Conservation (phyloP, 495 filamentous ascomycete genomes). For the Penicillium paradoxum region DNA sequence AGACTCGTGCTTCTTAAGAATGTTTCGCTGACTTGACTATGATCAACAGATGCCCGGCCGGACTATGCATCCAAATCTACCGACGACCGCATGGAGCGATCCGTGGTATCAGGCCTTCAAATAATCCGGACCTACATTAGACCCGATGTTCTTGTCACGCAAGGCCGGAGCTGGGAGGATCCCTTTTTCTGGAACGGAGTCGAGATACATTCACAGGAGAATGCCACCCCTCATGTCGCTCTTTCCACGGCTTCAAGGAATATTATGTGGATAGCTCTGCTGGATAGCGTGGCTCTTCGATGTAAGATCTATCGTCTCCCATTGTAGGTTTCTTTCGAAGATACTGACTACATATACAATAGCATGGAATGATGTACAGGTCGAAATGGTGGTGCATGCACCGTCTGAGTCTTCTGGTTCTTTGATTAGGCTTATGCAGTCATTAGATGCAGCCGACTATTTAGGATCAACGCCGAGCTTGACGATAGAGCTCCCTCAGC, state of each 20-base stretch:
- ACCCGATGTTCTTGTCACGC: slow-evolving; percentile 49
- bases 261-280: slow-evolving; percentile 68
- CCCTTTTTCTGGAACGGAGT: slow-evolving; percentile 51
- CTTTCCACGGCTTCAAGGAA: slow-evolving; percentile 58
- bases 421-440: slow-evolving; percentile 65
- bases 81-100: slow-evolving; percentile 47
- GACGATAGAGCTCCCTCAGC: slow-evolving; percentile 72
- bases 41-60: slow-evolving; percentile 41
- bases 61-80: slow-evolving; percentile 45
- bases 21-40: background rate
- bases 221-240: slow-evolving; percentile 54
- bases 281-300: slow-evolving; percentile 66
- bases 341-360: slow-evolving; percentile 8
- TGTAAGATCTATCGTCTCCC: slow-evolving; percentile 38
- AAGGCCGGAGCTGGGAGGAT: slow-evolving; percentile 41
- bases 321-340: background rate
- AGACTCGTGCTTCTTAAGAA: background rate
- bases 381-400: slow-evolving; percentile 78
- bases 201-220: slow-evolving; percentile 36
- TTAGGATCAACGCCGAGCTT: slow-evolving; percentile 61
- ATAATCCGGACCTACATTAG: slow-evolving; percentile 44
- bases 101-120: slow-evolving; percentile 36
- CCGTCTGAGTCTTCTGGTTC: slow-evolving; percentile 61
- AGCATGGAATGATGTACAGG: slow-evolving; percentile 69
- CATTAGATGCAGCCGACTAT: slow-evolving; percentile 69